Evolutionary conservation across 768 basidiomycete genomes (phyloP), one percentile per base, ranked within the genome.

Genomic region (Xerocomellus dryophilus): DNA sequence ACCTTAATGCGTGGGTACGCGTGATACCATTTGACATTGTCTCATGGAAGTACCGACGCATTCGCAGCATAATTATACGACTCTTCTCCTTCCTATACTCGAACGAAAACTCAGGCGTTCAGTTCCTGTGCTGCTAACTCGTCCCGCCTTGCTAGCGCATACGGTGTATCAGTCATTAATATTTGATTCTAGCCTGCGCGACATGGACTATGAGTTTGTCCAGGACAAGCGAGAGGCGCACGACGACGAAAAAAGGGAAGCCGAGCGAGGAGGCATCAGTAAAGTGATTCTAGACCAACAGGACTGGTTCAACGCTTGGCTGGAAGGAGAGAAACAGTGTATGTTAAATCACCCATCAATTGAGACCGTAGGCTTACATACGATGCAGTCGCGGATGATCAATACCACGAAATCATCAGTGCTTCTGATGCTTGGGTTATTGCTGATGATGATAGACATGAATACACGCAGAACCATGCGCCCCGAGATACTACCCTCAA

Each of bases 301-400:
- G 48, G 88, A 90, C 52, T 98, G 94, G 95, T 98, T 95, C 65
- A 82, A 87, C 39, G 79, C 83, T 4, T 99, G 97, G 97, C 69
- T 97, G 32, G 80, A 82, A 29, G 95, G 90, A 15, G 97, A 99
- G 73, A 85, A 86, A 62, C 79, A 82, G 62, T 98, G 96, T 94
- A 64, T 63, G 93, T 72, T 43, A 2, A 15, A 48, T 32, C 18
- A 45, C 21, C 23, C 14, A 12, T 34, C 50, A 29, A 20, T 39
- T 2, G 41, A 57, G 29, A 41, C 11, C 15, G 8, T 42, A 50
- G 8, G 38, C 36, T 57, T 12, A 54, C 41, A 50, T 18, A 31
- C 23, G 23, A 39, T 40, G 36, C 67, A 98, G 96, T 98, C 65
- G 84, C 87, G 5, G 87, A 97, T 60, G 81, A 84, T 49, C 93